phyloP scores from a whole-genome alignment of 2,329 filamentous ascomycete species.

The Talaromyces rugulosus region DNA sequence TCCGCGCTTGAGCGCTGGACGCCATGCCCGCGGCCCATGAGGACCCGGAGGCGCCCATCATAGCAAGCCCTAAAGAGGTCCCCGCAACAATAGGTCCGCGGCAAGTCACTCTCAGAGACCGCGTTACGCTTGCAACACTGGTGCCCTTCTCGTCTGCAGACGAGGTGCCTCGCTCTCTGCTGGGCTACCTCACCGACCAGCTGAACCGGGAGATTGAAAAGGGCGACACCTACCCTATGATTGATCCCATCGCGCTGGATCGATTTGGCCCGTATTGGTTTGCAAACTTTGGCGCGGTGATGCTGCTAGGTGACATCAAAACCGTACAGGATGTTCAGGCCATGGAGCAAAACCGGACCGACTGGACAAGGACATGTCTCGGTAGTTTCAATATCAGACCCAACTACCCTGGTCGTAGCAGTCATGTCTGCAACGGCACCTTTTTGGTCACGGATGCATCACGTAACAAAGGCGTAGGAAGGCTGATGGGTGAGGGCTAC shows the following conservation, averaged over 20 bases:
- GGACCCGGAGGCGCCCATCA: slow-evolving; percentile 27
- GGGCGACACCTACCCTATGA: slow-evolving; percentile 89
- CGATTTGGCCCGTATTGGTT: slow-evolving; percentile 85
- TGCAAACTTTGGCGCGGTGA: slow-evolving; percentile 81
- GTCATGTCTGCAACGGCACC: slow-evolving; percentile 76
- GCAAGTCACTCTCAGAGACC: slow-evolving; percentile 77
- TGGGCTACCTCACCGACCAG: slow-evolving; percentile 75
- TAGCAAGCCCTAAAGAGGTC: slow-evolving; percentile 44
- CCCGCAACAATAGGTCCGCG: slow-evolving; percentile 66
- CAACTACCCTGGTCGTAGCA: slow-evolving; percentile 86
- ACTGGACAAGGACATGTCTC: slow-evolving; percentile 77
- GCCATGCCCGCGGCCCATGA: slow-evolving; percentile 35
- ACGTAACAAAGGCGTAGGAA: slow-evolving; percentile 69
- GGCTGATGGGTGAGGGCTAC: slow-evolving; percentile 72
- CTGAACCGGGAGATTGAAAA: slow-evolving; percentile 88
- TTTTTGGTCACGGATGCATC: slow-evolving; percentile 71
- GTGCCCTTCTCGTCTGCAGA: slow-evolving; percentile 74
- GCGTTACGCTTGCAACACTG: slow-evolving; percentile 77
- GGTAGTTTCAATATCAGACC: slow-evolving; percentile 94
- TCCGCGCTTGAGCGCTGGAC: slow-evolving; percentile 20
- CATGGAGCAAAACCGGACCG: slow-evolving; percentile 52
- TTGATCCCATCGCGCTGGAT: slow-evolving; percentile 67
- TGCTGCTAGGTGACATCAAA: slow-evolving; percentile 74
- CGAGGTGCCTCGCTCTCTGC: slow-evolving; percentile 70
- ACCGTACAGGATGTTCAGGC: slow-evolving; percentile 51